phyloP scores from a whole-genome alignment of 106 monocot species.

The Apostasia shenzhenica region DNA sequence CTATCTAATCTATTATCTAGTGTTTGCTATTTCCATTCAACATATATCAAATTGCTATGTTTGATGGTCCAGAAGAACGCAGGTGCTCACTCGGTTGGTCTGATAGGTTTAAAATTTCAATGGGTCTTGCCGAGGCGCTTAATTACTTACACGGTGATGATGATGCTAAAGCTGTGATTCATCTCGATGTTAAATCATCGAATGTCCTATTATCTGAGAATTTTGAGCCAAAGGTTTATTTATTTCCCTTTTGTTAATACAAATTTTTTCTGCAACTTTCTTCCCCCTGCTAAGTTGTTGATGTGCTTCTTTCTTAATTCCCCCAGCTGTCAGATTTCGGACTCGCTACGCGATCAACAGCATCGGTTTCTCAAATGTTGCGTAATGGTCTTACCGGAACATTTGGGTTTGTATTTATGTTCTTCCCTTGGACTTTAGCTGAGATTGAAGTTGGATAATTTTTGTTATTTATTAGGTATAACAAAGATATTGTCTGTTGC shows the following conservation, averaged over 20 bases:
- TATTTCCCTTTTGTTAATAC: background rate
- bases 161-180: conserved; percentile 45
- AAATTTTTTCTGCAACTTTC: background rate
- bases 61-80: conserved; percentile 31
- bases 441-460: background rate
- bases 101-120: conserved; percentile 58
- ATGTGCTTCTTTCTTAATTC: conserved; percentile 11
- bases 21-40: background rate
- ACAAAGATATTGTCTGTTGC: conserved; percentile 1
- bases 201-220: conserved; percentile 80
- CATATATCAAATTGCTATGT: background rate
- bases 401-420: conserved; percentile 57
- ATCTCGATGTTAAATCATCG: conserved; percentile 88
- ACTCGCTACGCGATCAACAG: conserved; percentile 49
- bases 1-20: background rate
- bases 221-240: conserved; percentile 54
- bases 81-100: conserved; percentile 39
- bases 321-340: conserved; percentile 83
- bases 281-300: background rate
- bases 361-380: conserved; percentile 36
- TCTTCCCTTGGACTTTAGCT: background rate
- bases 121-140: conserved; percentile 68
- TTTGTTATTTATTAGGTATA: background rate
- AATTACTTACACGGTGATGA: conserved; percentile 50
- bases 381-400: conserved; percentile 80